These are phyloP conservation scores for Anthracocystis walkeri DNA, from an alignment of 1,284 basidiomycete genomes.

Conservation along the genomic window DNA sequence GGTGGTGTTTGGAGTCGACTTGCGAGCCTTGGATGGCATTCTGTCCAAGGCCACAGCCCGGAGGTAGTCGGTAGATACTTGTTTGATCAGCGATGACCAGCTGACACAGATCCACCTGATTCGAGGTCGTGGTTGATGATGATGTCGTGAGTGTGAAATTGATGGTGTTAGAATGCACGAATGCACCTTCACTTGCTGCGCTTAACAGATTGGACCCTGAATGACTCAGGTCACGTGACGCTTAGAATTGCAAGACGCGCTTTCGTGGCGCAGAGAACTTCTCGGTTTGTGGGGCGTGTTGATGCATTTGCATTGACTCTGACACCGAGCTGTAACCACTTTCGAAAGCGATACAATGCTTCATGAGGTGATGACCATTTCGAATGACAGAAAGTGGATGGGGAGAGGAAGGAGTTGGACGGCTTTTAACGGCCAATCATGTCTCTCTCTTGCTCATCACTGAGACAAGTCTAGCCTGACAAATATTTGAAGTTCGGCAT, in stretches of 20 bases:
- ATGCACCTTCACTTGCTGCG: background rate
- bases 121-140: background rate
- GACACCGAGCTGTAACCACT: background rate
- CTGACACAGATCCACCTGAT: background rate
- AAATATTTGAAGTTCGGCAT: no score
- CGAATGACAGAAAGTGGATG: no score
- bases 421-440: no score
- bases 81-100: background rate
- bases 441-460: no score
- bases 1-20: constrained; percentile 17
- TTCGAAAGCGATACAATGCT: no score
- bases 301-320: background rate
- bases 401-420: no score
- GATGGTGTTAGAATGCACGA: background rate
- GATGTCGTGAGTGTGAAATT: constrained; percentile 1
- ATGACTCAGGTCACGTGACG: background rate
- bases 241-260: background rate
- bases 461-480: no score
- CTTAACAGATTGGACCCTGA: constrained; percentile 9
- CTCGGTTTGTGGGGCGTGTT: background rate
- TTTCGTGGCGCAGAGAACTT: background rate
- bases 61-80: background rate
- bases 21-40: constrained; percentile 41
- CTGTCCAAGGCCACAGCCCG: constrained; percentile 12
- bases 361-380: no score